Evolutionary conservation across 2,329 filamentous ascomycete genomes (phyloP), one percentile per base, ranked within the genome.

Genomic region (Plectosphaerella sp.): DNA sequence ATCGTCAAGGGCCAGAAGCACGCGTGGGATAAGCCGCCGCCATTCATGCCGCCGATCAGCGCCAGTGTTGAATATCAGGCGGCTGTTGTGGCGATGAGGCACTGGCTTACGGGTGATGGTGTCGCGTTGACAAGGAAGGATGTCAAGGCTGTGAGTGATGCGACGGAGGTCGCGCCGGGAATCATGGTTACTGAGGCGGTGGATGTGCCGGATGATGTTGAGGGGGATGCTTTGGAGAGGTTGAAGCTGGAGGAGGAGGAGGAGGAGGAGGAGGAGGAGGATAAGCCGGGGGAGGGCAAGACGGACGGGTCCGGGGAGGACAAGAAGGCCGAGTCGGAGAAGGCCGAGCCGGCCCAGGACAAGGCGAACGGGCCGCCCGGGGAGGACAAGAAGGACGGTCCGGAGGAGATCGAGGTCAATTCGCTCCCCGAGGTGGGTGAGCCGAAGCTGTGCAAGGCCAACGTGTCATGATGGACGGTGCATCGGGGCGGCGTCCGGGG

Each of bases 11-110:
- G 68, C 10, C 74, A 77, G 57, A 71, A 71, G 52, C 75, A 78
- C 53, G 75, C 67, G 2, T 78, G 75, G 75, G 75, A 78, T 54
- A 76, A 75, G 43, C 74, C 74, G 1, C 67, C 69, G 3, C 73
- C 74, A 3, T 62, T 77, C 56, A 57, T 67, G 1, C 72, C 72
- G 9, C 77, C 78, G 50, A 65, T 68, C 18, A 75, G 68, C 33
- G 74, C 75, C 14, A 57, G 54, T n/a, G 59, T 69, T n/a, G 75
- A 78, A 56, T 78, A 78, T 51, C 64, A 64, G n/a, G 69, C 71
- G 46, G 72, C 75, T 4, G 67, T 73, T 1, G 62, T 69, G 28
- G 63, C 65, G 10, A 68, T 77, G 16, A 68, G 68, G 45, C 59
- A 62, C 11, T 78, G 75, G 75, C 25, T 61, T 5, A 35, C 15